Conservation (phyloP, 768 basidiomycete genomes). For the Pulveroboletus sp. region DNA sequence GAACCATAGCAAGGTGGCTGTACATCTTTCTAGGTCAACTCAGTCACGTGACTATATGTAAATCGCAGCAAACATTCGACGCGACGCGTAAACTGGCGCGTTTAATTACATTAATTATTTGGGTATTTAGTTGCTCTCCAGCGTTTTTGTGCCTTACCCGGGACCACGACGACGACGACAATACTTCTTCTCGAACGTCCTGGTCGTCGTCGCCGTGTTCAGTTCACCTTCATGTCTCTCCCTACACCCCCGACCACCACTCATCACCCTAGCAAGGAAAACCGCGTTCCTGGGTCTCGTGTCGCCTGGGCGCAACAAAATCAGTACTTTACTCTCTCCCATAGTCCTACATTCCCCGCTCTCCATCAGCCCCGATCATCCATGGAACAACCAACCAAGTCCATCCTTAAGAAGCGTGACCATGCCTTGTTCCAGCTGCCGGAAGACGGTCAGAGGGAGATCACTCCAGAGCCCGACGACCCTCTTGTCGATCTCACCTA, state of each 20-base stretch:
- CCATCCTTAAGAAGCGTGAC: slow-evolving; percentile 61
- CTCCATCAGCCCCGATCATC: slow-evolving; percentile 31
- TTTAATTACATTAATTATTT: slow-evolving; percentile 32
- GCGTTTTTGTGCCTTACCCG: slow-evolving; percentile 1
- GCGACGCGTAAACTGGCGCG: slow-evolving; percentile 41
- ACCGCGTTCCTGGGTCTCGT: slow-evolving; percentile 34
- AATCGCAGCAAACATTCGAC: slow-evolving; percentile 30
- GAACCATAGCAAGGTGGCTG: too few relatives aligned
- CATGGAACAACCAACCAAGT: slow-evolving; percentile 47
- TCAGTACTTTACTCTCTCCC: slow-evolving; percentile 40
- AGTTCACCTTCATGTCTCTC: slow-evolving; percentile 37
- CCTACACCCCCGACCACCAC: slow-evolving; percentile 59
- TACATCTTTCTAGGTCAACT: too few relatives aligned
- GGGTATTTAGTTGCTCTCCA: slow-evolving; percentile 20
- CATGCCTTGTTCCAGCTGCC: slow-evolving; percentile 33
- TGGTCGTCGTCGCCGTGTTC: slow-evolving; percentile 12
- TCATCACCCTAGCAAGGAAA: slow-evolving; percentile 55
- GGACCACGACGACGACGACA: slow-evolving; percentile 23
- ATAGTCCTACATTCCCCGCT: slow-evolving; percentile 23
- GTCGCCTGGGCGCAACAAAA: slow-evolving; percentile 53
- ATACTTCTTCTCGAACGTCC: background rate
- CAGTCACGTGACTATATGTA: slow-evolving; percentile 17
- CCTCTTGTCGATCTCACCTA: slow-evolving; percentile 61
- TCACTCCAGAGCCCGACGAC: slow-evolving; percentile 73
- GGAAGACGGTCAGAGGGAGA: slow-evolving; percentile 49